Evolutionary conservation across 129 eudicot species (phyloP), one percentile per base, ranked within the genome.

Genomic region (Ambrosia artemisiifolia): DNA sequence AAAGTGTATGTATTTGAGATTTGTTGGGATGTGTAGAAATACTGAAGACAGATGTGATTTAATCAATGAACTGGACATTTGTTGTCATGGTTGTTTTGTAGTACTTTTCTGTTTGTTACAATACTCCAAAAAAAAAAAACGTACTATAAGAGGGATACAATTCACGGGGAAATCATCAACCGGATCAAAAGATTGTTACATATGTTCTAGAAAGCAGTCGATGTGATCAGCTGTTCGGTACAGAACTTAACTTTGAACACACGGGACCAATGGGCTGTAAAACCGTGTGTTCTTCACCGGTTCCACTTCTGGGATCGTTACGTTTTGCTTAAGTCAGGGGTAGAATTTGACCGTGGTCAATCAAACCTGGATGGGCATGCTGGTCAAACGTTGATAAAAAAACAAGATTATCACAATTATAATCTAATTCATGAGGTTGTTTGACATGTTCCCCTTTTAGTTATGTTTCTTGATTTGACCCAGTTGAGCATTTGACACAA

Each of bases 331-430:
- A 34, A 64, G 43, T 53, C 20, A 14, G 57, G 57, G 13, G 2
- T 28, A 60, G 69, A 61, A 46, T 60, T 62, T 34, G 28, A 63
- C 59, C 72, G 40, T 30, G 48, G 50, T 69, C 17, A 12, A n/a
- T 46, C 65, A n/a, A 73, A 73, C 16, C 72, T 72, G 43, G 59
- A 10, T 14, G 17, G 34, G 65, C 43, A 53, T 75, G 79, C 56
- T 54, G 59, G 72, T 71, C 65, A 35, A 51, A 9, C 13, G 19
- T n/a, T n/a, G n/a, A n/a, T n/a, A n/a, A n/a, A n/a, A n/a, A n/a
- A n/a, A n/a, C n/a, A n/a, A n/a, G n/a, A n/a, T n/a, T n/a, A n/a
- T n/a, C n/a, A 36, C 42, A 36, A 36, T 36, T 36, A 36, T 7
- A 36, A 36, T 36, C 1, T 36, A 36, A 5, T 3, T 36, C 7